A percentile compares a stretch with the other conserved stretches of the same genome.
Evolutionary conservation across 83 land plant species (phyloP).

Genomic region (Picea abies): DNA sequence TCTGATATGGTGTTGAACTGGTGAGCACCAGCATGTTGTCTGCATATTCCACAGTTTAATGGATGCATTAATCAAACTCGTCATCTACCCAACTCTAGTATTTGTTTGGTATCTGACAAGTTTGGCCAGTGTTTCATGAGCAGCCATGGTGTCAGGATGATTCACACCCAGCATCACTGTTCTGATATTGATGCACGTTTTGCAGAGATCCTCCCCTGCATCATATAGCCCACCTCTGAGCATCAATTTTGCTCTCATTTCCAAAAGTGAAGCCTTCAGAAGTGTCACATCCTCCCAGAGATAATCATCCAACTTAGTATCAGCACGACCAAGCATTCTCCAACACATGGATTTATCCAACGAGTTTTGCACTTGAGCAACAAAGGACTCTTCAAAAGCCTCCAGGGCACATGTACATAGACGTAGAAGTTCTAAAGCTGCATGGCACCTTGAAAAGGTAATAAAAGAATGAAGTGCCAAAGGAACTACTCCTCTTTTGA

Average conservation of each 20-base stretch:
- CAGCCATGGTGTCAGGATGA: slow-evolving; percentile 81
- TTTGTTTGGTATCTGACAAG: slow-evolving; percentile 64
- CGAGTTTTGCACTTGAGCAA: slow-evolving; percentile 69
- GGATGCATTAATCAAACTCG: not conserved
- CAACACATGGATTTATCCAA: slow-evolving; percentile 78
- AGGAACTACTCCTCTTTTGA: slow-evolving; percentile 65
- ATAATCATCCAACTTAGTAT: slow-evolving; percentile 62
- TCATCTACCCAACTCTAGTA: slow-evolving; percentile 14
- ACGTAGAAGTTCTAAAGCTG: slow-evolving; percentile 79
- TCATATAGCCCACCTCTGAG: slow-evolving; percentile 86
- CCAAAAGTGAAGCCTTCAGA: slow-evolving; percentile 73
- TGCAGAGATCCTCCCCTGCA: slow-evolving; percentile 71
- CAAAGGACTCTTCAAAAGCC: slow-evolving; percentile 69
- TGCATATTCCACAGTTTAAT: too few relatives aligned
- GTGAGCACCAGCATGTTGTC: too few relatives aligned
- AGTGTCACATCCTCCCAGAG: slow-evolving; percentile 89
- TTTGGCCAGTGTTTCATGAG: slow-evolving; percentile 72
- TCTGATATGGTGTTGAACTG: too few relatives aligned
- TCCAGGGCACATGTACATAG: slow-evolving; percentile 70
- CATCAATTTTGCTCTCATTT: slow-evolving; percentile 82
- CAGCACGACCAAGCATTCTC: slow-evolving; percentile 31
- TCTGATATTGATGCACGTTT: slow-evolving; percentile 77
- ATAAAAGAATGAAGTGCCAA: slow-evolving; percentile 70
- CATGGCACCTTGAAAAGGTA: slow-evolving; percentile 67
- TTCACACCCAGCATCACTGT: slow-evolving; percentile 74